phyloP scores from a whole-genome alignment of 2,329 filamentous ascomycete species.

The Arachnomyces sp. region DNA sequence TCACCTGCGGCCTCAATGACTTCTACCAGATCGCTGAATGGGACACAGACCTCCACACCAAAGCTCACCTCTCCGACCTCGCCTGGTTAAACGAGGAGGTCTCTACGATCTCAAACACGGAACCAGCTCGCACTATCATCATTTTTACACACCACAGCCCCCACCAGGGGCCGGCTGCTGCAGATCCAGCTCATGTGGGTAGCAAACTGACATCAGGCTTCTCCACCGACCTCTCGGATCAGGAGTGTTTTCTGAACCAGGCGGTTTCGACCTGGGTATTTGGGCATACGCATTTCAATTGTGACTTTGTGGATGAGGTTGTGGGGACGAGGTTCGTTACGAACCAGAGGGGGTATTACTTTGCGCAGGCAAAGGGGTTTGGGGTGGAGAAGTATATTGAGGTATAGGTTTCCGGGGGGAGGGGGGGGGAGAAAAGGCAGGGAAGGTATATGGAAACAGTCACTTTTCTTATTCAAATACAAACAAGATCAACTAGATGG shows the following conservation, averaged over 20 bases:
- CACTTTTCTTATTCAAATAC: no score
- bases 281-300: slow-evolving; percentile 45
- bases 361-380: slow-evolving; percentile 30
- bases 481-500: no score
- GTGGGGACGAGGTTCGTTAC: slow-evolving; percentile 29
- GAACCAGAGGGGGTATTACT: slow-evolving; percentile 38
- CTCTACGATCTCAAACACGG: slow-evolving; percentile 17
- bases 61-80: slow-evolving; percentile 27
- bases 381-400: slow-evolving; percentile 22
- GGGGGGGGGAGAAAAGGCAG: no score
- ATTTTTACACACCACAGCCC: slow-evolving; percentile 36
- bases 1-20: slow-evolving; percentile 44
- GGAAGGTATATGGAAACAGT: no score
- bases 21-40: slow-evolving; percentile 42
- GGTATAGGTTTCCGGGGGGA: no score
- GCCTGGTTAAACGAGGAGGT: slow-evolving; percentile 35
- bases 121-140: slow-evolving; percentile 29
- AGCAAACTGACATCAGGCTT: slow-evolving; percentile 33
- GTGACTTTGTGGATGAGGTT: slow-evolving; percentile 27
- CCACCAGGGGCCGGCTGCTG: slow-evolving; percentile 15
- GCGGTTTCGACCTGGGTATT: slow-evolving; percentile 41
- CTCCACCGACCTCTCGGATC: slow-evolving; percentile 33
- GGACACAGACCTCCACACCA: slow-evolving; percentile 25
- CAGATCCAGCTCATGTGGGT: slow-evolving; percentile 25
- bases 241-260: slow-evolving; percentile 32